A percentile compares a stretch with the other conserved stretches of the same genome.
Conservation (phyloP, 2,329 filamentous ascomycete species). For the Diaporthe citriasiana region DNA sequence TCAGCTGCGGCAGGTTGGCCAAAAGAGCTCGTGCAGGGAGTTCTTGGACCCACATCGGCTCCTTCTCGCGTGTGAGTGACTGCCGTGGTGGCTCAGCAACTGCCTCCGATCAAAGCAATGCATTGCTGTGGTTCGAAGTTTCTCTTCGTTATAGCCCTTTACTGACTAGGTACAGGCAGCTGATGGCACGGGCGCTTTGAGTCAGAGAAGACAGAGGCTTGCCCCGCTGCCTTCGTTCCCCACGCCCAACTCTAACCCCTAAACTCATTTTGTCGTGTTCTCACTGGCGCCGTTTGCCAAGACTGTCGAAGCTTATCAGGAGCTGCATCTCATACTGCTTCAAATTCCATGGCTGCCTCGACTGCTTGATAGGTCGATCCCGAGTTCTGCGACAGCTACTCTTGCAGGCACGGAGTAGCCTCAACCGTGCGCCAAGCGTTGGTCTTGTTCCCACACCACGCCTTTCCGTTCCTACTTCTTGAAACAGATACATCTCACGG, state of each 20-base stretch:
- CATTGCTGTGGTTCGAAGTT: not conserved
- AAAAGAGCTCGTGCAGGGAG: not conserved
- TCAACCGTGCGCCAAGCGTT: conserved; percentile 13
- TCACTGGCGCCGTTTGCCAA: not conserved
- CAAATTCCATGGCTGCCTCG: not conserved
- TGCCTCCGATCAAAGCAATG: not conserved
- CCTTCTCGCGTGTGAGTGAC: conserved; percentile 24
- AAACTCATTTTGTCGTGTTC: not conserved
- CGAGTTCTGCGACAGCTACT: conserved; percentile 10
- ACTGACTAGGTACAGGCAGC: not conserved
- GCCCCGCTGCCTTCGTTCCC: not conserved
- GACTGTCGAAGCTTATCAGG: not conserved
- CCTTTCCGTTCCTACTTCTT: not conserved
- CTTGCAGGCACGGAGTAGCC: conserved; percentile 1
- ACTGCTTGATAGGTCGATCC: conserved; percentile 3
- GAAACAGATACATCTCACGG: conserved; percentile 3
- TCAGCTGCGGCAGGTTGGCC: not conserved
- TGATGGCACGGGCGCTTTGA: not conserved
- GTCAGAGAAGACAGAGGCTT: not conserved
- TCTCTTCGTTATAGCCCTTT: not conserved
- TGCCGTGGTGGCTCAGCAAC: not conserved
- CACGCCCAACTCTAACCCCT: not conserved
- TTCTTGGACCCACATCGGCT: conserved; percentile 12
- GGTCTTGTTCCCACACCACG: not conserved
- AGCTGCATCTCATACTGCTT: not conserved